Base-by-base conservation (phyloP, 768 basidiomycete species). In the Lactifluus rugatus region DNA sequence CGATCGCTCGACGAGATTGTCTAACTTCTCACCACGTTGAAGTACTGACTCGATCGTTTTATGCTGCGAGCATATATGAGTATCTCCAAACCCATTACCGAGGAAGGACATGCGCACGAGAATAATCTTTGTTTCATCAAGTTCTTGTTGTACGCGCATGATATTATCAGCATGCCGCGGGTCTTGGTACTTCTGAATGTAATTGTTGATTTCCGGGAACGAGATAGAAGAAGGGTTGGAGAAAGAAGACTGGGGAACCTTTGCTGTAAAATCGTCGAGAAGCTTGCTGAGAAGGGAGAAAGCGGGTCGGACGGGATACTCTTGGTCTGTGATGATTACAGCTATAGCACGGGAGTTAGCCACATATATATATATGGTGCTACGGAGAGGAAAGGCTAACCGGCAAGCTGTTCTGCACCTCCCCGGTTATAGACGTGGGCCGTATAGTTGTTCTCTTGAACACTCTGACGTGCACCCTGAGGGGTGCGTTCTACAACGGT, bases 111-210 rank as follows among this genome's bases (percentile, higher is more conserved):
- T 26, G 77, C 89, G 59, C 66, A 95, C 94, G 71, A 99, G 74
- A 47, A 98, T 83, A 64, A 99, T 95, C 86, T 99, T 99, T 3
- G 96, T 98, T 76, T 99, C 96, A 70, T 99, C 96, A 53, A 99
- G 74, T 70, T 99, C 96, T 68, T 93, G 88, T 71, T 99, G 96
- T 13, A 99, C 96, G 63, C 86, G 82, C 94, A 98, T 95, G 68
- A 99, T 97, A 19, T 90, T 87, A 74, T 99, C 95, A 6, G 95
- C 95, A 73, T 97, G 93, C 63, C 84, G 81, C 10, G 95, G 95
- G 72, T 99, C 95, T 73, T 99, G 95, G 70, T 96, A 98, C 73
- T 93, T 95, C 69, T 82, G 76, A 44, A 97, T 72, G 70, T 93
- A 97, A 5, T 76, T 78, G 46, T 81, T 76, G 67, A 87, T 81